These are phyloP conservation scores for Carex littledalei DNA, from an alignment of 176 grass and related monocot genomes.

Conservation along the genomic window DNA sequence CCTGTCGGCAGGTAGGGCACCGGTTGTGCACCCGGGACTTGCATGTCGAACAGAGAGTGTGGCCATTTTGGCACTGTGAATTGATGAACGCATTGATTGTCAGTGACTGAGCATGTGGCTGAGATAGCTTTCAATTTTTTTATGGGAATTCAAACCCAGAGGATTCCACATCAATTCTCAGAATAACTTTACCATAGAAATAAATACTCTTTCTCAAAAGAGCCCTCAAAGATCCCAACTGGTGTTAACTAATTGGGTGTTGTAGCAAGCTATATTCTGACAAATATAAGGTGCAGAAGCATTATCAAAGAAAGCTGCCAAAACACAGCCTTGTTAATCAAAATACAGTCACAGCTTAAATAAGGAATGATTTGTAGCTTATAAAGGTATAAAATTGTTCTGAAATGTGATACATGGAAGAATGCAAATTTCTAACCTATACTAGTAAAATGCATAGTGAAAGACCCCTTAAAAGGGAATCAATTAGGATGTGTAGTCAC, in stretches of 20 bases:
- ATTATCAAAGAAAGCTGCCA: not conserved
- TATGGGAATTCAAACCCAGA: not conserved
- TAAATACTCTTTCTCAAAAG: not conserved
- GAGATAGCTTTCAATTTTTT: not conserved
- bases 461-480: not conserved
- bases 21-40: constrained; percentile 78
- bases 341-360: not conserved
- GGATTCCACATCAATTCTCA: not conserved
- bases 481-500: not conserved
- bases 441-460: not conserved
- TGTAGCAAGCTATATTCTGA: constrained; percentile 14
- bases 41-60: constrained; percentile 81
- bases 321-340: not conserved
- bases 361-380: not conserved
- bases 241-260: not conserved
- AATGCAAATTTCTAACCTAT: not conserved
- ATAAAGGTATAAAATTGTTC: not conserved
- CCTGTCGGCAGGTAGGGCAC: constrained; percentile 90
- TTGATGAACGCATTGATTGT: constrained; percentile 14
- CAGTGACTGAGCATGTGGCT: not conserved
- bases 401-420: not conserved
- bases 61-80: constrained; percentile 88
- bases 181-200: constrained; percentile 7
- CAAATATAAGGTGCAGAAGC: not conserved
- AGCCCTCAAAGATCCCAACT: constrained; percentile 13